Base-by-base conservation (phyloP, 2,329 filamentous ascomycete genomes). In the Cryphonectria carpinicola region DNA sequence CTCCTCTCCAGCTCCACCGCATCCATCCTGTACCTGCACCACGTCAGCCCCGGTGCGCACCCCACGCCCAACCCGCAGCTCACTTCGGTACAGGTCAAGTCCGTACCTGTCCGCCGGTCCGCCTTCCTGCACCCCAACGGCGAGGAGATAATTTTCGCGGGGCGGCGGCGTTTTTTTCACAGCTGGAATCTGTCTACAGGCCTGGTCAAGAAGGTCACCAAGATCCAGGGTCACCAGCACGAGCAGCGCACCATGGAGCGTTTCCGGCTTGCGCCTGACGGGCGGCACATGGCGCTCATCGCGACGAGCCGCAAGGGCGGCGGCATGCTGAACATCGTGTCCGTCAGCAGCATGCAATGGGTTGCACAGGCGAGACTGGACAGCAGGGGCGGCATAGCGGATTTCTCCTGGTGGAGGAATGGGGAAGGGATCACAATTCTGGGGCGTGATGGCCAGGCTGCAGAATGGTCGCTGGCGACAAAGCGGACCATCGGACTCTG, bases 361-460 rank as follows among this genome's bases (percentile, higher is more conserved):
- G 85, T 94, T 63, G 89, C 92, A 0, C 90, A 95, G 74, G 93
- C 93, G 19, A 88, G 95, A 54, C 85, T 98, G 62, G 93, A 98
- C 77, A 92, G 93, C 74, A 87, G 89, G 65, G 91, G 94, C 66
- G 95, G 95, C 52, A 90, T 98, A 64, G 92, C 93, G 0, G 95
- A 98, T 80, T 97, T 98, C 77, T 90, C 89, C 1, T 99, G 96
- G 96, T 98, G 95, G 95, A 87, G 89, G 67, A 90, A 93, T 72
- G 93, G 95, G 46, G 88, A 91, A 56, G 95, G 95, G 5, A 84
- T 99, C 76, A 92, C 90, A 0, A 92, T 97, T 58, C 89, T 93
- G 1, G 94, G 93, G 72, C 95, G 92, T 80, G 94, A 93, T 75
- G 96, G 96, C 35, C 93, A 97, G 78, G 88, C 98, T 8, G 94